Conservation (phyloP, 2,329 filamentous ascomycete species). For the Leptographium flavum region DNA sequence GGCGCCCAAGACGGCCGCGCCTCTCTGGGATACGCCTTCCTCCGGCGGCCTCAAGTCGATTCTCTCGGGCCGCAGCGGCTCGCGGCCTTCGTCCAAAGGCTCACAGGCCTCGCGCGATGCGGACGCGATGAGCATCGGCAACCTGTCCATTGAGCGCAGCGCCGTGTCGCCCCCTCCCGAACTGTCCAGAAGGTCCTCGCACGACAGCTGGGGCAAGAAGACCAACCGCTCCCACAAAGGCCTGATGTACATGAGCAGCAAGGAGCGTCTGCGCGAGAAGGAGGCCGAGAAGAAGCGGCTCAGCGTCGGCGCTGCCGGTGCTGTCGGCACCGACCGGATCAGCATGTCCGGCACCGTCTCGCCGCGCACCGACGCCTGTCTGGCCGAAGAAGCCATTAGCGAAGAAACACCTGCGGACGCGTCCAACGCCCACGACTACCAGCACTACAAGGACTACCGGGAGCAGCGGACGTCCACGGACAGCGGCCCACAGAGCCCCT, state of each 20-base stretch:
- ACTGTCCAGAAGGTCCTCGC: conserved; percentile 36
- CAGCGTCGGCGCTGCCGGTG: conserved; percentile 25
- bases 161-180: conserved; percentile 30
- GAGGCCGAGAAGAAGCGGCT: conserved; percentile 46
- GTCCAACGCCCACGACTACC: conserved; percentile 9
- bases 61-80: conserved; percentile 33
- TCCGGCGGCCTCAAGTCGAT: conserved; percentile 43
- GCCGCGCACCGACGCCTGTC: conserved; percentile 30
- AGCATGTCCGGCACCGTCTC: conserved; percentile 16
- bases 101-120: conserved; percentile 41
- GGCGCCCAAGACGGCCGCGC: conserved; percentile 35
- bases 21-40: conserved; percentile 25
- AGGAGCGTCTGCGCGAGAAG: conserved; percentile 48
- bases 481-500: conserved; percentile 22
- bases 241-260: conserved; percentile 61
- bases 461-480: conserved; percentile 17
- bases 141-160: conserved; percentile 46
- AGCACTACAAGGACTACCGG: too few species aligned
- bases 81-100: conserved; percentile 44
- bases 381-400: conserved; percentile 38
- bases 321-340: conserved; percentile 22
- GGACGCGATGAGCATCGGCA: conserved; percentile 48
- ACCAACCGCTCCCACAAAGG: conserved; percentile 37
- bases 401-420: conserved; percentile 34
- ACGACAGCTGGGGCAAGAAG: conserved; percentile 50